phyloP scores from a whole-genome alignment of 1,139 yeast genomes.

The Diutina rugosa region DNA sequence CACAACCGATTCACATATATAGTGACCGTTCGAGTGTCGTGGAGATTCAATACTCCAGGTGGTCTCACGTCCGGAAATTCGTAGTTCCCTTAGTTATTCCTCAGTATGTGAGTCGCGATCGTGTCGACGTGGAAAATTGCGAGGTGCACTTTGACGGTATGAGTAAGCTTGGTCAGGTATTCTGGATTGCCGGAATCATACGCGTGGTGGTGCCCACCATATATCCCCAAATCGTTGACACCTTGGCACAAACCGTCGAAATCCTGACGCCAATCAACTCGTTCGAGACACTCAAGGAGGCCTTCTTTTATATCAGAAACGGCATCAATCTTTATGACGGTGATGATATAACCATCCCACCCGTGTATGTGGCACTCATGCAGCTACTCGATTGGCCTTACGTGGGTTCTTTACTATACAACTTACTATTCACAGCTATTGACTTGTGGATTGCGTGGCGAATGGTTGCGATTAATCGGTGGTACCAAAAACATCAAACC shows the following conservation, averaged over 20 bases:
- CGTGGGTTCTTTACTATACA: constrained; percentile 10
- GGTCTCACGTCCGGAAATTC: no score
- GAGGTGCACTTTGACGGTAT: constrained; percentile 5
- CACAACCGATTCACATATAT: no score
- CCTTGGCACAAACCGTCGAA: constrained; percentile 35
- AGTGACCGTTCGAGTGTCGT: no score
- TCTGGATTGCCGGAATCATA: constrained; percentile 17
- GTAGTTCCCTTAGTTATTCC: not conserved
- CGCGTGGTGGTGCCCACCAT: constrained; percentile 9
- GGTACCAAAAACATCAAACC: constrained; percentile 18
- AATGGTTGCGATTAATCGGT: constrained; percentile 25
- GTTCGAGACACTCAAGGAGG: constrained; percentile 59
- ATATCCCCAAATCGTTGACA: constrained; percentile 18
- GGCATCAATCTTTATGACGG: constrained; percentile 65
- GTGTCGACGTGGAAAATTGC: not conserved
- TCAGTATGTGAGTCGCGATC: not conserved
- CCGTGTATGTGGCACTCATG: constrained; percentile 5
- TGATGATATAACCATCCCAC: constrained; percentile 17
- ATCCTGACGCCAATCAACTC: constrained; percentile 73
- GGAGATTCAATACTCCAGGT: not conserved
- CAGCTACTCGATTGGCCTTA: not conserved
- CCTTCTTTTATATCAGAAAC: constrained; percentile 53
- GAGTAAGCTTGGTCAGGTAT: constrained; percentile 14
- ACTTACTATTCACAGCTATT: constrained; percentile 23
- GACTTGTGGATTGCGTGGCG: constrained; percentile 31